Evolutionary conservation across 2,329 filamentous ascomycete species (phyloP), one percentile per base, ranked within the genome.

Genomic region (Botrytis byssoidea): DNA sequence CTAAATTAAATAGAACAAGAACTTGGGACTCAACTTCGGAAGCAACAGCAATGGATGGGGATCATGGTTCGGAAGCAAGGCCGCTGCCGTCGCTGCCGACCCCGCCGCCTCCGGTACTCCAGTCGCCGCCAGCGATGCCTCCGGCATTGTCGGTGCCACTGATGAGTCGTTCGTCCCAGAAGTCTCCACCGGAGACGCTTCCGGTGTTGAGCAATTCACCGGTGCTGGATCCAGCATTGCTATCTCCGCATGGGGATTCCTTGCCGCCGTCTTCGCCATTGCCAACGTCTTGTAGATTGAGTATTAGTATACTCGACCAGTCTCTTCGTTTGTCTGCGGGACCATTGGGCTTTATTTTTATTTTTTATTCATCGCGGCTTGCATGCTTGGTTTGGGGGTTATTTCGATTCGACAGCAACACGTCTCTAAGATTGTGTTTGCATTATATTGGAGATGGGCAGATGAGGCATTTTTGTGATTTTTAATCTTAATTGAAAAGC

Each of bases 31-130:
- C 35, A 69, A 69, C 48, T 32, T 57, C 37, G 55, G 55, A 10
- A 57, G 25, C 8, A 46, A 46, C 40, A 44, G 6, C 48, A 69
- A 69, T 9, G 66, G 66, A 7, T 69, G 48, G 66, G 66, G 66
- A 57, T 20, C 66, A 57, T 69, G 66, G 66, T 69, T 25, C 37
- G 66, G 65, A 44, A 69, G 66, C 66, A 69, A 69, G n/a, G 66
- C 66, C n/a, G 66, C 66, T 22, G 51, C 48, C 1, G 48, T 57
- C 25, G 51, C 10, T 25, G 66, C 48, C 4, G 20, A 46, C 20
- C 32, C 35, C 25, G 7, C 35, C 14, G 14, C 40, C 29, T 29
- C 29, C 12, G 63, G 20, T 4, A 32, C 46, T 40, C 25, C 46
- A 22, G 20, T 37, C 16, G 16, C 35, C 10, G n/a, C 66, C 1